Conservation (phyloP, 164 flowering plant species). For the Santalum album region DNA sequence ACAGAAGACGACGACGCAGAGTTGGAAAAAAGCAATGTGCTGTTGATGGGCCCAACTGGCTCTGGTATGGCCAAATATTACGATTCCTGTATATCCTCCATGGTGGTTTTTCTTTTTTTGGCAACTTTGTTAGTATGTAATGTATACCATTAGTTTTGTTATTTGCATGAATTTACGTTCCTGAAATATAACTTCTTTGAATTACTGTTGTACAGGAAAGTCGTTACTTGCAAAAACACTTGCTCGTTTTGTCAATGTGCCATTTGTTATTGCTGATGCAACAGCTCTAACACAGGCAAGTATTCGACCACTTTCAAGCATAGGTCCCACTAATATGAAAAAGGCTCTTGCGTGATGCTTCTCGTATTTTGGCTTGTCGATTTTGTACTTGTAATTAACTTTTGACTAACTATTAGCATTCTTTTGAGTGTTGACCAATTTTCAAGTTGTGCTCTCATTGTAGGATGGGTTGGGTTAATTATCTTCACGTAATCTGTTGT, state of each 20-base stretch:
- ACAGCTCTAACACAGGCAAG: conserved; percentile 93
- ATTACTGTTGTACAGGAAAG: conserved; percentile 53
- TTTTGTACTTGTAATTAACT: no score
- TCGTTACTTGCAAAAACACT: conserved; percentile 93
- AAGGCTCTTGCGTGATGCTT: no score
- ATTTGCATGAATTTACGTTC: conserved; percentile 8
- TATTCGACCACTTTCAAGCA: background rate
- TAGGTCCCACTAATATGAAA: no score
- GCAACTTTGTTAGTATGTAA: background rate
- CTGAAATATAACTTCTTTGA: no score
- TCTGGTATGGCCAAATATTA: conserved; percentile 48
- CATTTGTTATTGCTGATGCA: conserved; percentile 97
- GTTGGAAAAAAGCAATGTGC: conserved; percentile 96
- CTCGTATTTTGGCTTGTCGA: no score
- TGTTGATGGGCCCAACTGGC: conserved; percentile 98
- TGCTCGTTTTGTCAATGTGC: conserved; percentile 95
- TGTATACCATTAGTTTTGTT: conserved; percentile 7
- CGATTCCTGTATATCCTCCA: background rate
- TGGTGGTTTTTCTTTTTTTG: background rate
- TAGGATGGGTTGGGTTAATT: no score
- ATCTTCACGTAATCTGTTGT: no score
- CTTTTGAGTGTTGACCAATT: no score
- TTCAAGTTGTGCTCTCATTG: no score
- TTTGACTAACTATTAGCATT: no score
- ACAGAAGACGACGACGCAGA: conserved; percentile 71